Evolutionary conservation across 129 eudicot species (phyloP).

Genomic region (Artemisia tridentata): DNA sequence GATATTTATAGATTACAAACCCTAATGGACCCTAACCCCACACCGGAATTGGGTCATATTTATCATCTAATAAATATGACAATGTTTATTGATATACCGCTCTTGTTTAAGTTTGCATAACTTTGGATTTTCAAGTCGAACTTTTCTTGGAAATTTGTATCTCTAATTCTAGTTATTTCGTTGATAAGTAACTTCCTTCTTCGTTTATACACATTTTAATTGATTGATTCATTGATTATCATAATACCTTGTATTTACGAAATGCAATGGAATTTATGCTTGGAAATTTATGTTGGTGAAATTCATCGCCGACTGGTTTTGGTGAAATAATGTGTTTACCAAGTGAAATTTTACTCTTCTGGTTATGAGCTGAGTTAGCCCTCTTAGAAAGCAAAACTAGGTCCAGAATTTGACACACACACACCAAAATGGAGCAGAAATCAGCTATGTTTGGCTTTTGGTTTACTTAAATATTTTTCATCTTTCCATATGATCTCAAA

Average conservation of each 20-base stretch:
- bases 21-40: too few relatives aligned
- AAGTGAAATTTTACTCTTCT: too few relatives aligned
- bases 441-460: not conserved
- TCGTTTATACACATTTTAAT: not conserved
- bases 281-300: too few relatives aligned
- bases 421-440: too few relatives aligned
- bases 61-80: too few relatives aligned
- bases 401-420: not conserved
- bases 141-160: not conserved
- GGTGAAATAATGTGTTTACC: too few relatives aligned
- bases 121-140: not conserved
- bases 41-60: too few relatives aligned
- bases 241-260: too few relatives aligned
- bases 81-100: not conserved
- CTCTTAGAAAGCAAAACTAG: not conserved
- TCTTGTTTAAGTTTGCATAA: not conserved
- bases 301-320: too few relatives aligned
- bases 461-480: not conserved
- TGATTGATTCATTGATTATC: not conserved
- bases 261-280: too few relatives aligned
- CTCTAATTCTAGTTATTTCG: not conserved
- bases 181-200: not conserved
- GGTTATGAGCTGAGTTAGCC: not conserved
- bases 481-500: not conserved
- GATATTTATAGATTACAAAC: too few relatives aligned